Evolutionary conservation across 345 rosid genomes (phyloP).

Genomic region (Melaleuca alternifolia): DNA sequence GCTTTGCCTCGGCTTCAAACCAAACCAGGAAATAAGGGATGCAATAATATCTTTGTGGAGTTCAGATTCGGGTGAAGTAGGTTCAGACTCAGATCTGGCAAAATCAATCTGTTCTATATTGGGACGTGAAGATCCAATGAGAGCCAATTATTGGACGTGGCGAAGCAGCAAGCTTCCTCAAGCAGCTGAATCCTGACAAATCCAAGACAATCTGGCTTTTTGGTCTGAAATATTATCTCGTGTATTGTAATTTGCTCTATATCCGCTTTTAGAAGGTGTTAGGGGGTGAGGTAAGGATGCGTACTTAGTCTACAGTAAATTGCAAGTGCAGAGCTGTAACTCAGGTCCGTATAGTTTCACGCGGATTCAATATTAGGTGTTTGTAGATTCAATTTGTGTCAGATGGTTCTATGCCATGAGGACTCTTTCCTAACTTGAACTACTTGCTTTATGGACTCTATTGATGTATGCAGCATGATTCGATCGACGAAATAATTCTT

Average conservation of each 20-base stretch:
- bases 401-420: not conserved
- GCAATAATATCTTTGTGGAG: constrained; percentile 36
- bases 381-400: not conserved
- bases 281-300: not conserved
- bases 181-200: not conserved
- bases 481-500: not conserved
- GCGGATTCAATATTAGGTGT: not conserved
- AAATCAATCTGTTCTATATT: constrained; percentile 46
- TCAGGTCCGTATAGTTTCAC: not conserved
- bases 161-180: constrained; percentile 42
- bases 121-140: constrained; percentile 49
- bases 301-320: not conserved
- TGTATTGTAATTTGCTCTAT: not conserved
- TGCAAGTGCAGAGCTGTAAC: not conserved
- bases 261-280: not conserved
- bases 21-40: constrained; percentile 49
- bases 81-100: constrained; percentile 36
- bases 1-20: constrained; percentile 50
- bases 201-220: not conserved
- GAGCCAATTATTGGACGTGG: constrained; percentile 79
- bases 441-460: not conserved
- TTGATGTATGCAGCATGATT: not conserved
- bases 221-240: not conserved
- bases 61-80: constrained; percentile 21
- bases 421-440: not conserved